phyloP scores from a whole-genome alignment of 1,284 basidiomycete species.

The Leucoagaricus sp. region DNA sequence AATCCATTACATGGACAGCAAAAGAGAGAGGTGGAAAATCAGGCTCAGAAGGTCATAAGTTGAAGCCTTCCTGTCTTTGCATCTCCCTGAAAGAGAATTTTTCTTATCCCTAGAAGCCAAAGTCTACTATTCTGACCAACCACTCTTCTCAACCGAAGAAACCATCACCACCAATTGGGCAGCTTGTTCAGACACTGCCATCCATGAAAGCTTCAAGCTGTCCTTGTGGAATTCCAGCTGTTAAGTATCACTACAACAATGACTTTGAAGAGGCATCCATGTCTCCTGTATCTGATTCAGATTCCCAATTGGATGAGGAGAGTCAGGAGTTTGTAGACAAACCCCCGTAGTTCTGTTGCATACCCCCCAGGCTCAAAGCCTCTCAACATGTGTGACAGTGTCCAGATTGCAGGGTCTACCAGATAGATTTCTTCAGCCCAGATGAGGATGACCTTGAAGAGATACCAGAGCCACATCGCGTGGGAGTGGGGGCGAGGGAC shows the following conservation, averaged over 20 bases:
- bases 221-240: constrained; percentile 3
- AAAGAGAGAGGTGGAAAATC: constrained; percentile 3
- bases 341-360: constrained; percentile 5
- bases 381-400: constrained; percentile 11
- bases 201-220: background rate
- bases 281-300: constrained; percentile 37
- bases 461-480: constrained; percentile 9
- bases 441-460: constrained; percentile 8
- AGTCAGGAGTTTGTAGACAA: background rate
- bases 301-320: constrained; percentile 26
- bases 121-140: background rate
- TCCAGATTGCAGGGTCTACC: constrained; percentile 7
- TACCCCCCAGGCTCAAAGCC: constrained; percentile 1
- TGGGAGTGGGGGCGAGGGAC: no score
- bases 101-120: background rate
- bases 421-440: constrained; percentile 2
- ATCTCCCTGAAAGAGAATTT: background rate
- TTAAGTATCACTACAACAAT: constrained; percentile 41
- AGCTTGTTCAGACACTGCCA: background rate
- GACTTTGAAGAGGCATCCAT: constrained; percentile 55
- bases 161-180: background rate
- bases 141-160: no score
- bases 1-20: constrained; percentile 10
- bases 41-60: constrained; percentile 15
- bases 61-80: background rate